A percentile compares a stretch with the other conserved stretches of the same genome.
Conservation (phyloP, 208 protist species). For the Borovskyia barvae region DNA sequence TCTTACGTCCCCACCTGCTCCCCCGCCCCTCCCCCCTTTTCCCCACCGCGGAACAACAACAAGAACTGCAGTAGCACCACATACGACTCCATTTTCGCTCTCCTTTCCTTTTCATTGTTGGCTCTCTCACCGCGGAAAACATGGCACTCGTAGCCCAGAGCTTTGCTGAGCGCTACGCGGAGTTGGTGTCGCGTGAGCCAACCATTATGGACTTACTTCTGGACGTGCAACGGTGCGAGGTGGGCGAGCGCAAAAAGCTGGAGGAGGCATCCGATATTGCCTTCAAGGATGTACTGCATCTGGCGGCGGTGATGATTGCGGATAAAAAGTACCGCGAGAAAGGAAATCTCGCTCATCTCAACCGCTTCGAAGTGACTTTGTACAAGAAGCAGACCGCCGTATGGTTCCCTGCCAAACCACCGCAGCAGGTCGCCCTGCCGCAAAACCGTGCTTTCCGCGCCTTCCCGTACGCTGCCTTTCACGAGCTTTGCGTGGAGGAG, state of each 20-base stretch:
- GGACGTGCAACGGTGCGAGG: slow-evolving; percentile 54
- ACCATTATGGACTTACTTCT: slow-evolving; percentile 44
- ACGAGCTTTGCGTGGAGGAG: slow-evolving; percentile 53
- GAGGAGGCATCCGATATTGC: slow-evolving; percentile 31
- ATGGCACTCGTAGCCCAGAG: slow-evolving; percentile 51
- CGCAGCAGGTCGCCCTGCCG: slow-evolving; percentile 24
- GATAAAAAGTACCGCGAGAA: slow-evolving; percentile 48
- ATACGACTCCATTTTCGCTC: too few relatives aligned
- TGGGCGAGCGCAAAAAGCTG: slow-evolving; percentile 44
- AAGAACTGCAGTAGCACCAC: too few relatives aligned
- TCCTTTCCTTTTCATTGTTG: too few relatives aligned
- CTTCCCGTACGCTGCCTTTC: slow-evolving; percentile 52
- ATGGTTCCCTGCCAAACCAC: slow-evolving; percentile 46
- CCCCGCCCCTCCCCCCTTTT: too few relatives aligned
- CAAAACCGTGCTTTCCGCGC: slow-evolving; percentile 26
- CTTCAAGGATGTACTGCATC: slow-evolving; percentile 61
- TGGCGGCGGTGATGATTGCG: slow-evolving; percentile 54
- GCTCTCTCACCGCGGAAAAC: too few relatives aligned
- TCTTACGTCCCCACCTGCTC: too few relatives aligned
- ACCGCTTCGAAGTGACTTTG: slow-evolving; percentile 24
- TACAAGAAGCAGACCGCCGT: slow-evolving; percentile 45
- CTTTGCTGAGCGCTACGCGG: slow-evolving; percentile 70
- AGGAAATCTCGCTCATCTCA: slow-evolving; percentile 20
- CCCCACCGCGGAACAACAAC: too few relatives aligned
- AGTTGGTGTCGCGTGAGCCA: slow-evolving; percentile 36